These are phyloP conservation scores for Irpex lacteus DNA, from an alignment of 1,284 basidiomycete species.

Conservation along the genomic window DNA sequence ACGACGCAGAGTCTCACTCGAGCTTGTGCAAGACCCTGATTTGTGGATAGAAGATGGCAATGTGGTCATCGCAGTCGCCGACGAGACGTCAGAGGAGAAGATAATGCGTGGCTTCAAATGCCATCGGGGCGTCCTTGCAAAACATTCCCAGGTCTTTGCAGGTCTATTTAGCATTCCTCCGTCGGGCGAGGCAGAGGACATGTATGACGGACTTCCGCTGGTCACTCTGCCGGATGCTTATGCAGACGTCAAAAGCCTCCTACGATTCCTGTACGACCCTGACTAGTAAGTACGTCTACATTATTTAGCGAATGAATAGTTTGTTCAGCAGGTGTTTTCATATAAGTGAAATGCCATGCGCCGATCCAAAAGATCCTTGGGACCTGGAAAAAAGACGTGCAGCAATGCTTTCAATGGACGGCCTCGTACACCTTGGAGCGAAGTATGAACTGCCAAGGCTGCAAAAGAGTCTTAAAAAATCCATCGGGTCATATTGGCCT, in stretches of 20 bases:
- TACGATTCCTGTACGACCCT: not conserved
- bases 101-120: not conserved
- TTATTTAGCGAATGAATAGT: no score
- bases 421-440: no score
- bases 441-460: no score
- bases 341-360: no score
- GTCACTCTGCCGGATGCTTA: not conserved
- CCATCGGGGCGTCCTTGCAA: not conserved
- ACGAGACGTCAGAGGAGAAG: not conserved
- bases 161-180: not conserved
- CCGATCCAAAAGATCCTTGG: no score
- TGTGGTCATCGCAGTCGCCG: not conserved
- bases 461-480: no score
- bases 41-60: slow-evolving; percentile 1
- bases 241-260: not conserved
- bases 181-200: not conserved
- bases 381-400: no score
- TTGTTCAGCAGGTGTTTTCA: no score
- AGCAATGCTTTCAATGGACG: no score
- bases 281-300: no score
- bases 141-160: not conserved
- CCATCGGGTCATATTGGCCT: no score
- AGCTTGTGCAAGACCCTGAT: not conserved
- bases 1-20: not conserved
- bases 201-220: not conserved